phyloP scores from a whole-genome alignment of 108 stramenopile species.

The Epithemia pelagica region DNA sequence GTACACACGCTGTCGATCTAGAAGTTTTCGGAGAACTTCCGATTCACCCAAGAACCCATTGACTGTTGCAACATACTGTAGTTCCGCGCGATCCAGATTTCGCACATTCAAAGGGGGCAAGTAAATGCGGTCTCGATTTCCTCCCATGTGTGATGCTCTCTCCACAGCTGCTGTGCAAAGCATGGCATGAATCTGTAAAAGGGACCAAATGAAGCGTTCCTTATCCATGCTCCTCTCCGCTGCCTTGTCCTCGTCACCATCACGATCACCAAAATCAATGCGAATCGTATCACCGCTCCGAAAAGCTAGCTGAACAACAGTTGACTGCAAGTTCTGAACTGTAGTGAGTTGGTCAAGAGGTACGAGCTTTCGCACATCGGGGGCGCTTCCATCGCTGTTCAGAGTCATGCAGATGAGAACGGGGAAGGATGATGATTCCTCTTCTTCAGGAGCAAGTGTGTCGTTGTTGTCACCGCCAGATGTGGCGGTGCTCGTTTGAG shows the following conservation, averaged over 20 bases:
- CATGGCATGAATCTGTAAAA: slow-evolving; percentile 82
- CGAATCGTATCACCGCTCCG: slow-evolving; percentile 72
- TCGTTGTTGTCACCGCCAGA: slow-evolving; percentile 6
- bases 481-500: slow-evolving; percentile 8
- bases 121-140: slow-evolving; percentile 22
- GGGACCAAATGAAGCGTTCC: slow-evolving; percentile 76
- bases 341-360: slow-evolving; percentile 72
- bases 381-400: slow-evolving; percentile 70
- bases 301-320: slow-evolving; percentile 63
- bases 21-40: slow-evolving; percentile 45
- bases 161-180: slow-evolving; percentile 79
- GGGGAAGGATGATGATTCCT: slow-evolving; percentile 75
- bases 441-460: slow-evolving; percentile 16
- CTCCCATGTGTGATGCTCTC: slow-evolving; percentile 34
- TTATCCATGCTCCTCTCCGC: slow-evolving; percentile 53
- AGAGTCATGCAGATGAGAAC: slow-evolving; percentile 63
- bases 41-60: slow-evolving; percentile 65
- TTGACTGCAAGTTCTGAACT: slow-evolving; percentile 61
- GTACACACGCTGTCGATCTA: slow-evolving; percentile 67
- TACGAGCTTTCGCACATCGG: slow-evolving; percentile 75
- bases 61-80: slow-evolving; percentile 78
- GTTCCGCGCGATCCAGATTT: slow-evolving; percentile 72
- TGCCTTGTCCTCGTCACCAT: slow-evolving; percentile 35
- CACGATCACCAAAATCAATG: slow-evolving; percentile 49
- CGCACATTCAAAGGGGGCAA: slow-evolving; percentile 66